phyloP scores from a whole-genome alignment of 495 filamentous ascomycete genomes.

The Aspergillus affinis region DNA sequence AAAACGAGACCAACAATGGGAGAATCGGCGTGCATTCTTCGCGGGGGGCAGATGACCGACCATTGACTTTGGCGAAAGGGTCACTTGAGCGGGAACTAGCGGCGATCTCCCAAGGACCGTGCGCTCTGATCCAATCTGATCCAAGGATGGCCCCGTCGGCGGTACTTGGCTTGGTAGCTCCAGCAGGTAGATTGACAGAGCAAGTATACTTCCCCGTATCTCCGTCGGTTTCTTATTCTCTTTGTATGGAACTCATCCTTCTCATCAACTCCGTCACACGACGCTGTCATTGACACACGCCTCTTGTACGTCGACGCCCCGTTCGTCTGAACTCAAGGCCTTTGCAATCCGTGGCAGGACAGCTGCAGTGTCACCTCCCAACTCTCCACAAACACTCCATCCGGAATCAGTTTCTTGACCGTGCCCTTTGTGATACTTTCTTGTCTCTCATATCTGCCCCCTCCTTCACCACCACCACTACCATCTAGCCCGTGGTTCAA shows the following conservation, averaged over 20 bases:
- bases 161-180: constrained; percentile 3
- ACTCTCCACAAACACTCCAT: constrained; percentile 1
- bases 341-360: not conserved
- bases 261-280: not conserved
- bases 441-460: not conserved
- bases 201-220: not conserved
- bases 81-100: constrained; percentile 38
- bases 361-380: not conserved
- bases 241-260: not conserved
- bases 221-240: not conserved
- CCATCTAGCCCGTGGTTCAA: constrained; percentile 1
- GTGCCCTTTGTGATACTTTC: constrained; percentile 1
- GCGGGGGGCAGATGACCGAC: constrained; percentile 35
- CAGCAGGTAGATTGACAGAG: not conserved
- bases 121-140: constrained; percentile 25
- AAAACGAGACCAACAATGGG: not conserved
- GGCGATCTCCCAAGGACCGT: constrained; percentile 37
- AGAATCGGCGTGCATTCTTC: not conserved
- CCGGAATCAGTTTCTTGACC: not conserved
- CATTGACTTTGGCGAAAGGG: constrained; percentile 15
- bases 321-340: not conserved
- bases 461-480: not conserved
- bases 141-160: constrained; percentile 5
- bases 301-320: not conserved
- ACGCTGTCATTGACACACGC: not conserved